phyloP scores from a whole-genome alignment of 2,329 filamentous ascomycete species.

The Lachnellula subtilissima region DNA sequence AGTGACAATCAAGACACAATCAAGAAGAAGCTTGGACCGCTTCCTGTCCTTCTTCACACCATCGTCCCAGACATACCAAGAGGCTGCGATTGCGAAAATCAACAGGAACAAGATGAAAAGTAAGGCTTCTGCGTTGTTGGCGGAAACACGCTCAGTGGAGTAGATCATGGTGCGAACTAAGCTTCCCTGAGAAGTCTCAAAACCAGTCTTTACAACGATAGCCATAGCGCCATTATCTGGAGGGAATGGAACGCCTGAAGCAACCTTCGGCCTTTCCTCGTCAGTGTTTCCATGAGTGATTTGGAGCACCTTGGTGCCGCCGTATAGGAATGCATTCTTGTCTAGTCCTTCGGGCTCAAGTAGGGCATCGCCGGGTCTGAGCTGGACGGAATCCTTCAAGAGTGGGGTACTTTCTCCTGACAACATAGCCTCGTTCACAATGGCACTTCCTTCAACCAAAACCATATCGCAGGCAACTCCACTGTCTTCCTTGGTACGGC shows the following conservation, averaged over 20 bases:
- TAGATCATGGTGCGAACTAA: constrained; percentile 99
- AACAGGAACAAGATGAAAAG: constrained; percentile 96
- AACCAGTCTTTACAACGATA: constrained; percentile 93
- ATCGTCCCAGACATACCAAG: constrained; percentile 98
- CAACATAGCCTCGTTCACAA: constrained; percentile 99
- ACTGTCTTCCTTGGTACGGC: constrained; percentile 91
- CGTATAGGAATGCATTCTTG: constrained; percentile 95
- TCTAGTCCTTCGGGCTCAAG: constrained; percentile 89
- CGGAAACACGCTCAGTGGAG: constrained; percentile 97
- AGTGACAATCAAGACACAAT: constrained; percentile 95
- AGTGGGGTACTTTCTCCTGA: constrained; percentile 97
- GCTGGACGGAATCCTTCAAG: constrained; percentile 90
- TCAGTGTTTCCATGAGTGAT: constrained; percentile 81
- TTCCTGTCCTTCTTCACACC: constrained; percentile 93
- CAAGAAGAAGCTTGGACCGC: constrained; percentile 91
- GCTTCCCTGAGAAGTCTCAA: constrained; percentile 97
- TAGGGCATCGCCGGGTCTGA: constrained; percentile 73
- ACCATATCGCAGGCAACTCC: constrained; percentile 98
- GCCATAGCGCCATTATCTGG: constrained; percentile 93
- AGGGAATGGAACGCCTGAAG: constrained; percentile 73
- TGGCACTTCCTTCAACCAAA: constrained; percentile 87
- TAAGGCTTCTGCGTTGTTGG: constrained; percentile 94
- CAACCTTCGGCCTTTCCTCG: constrained; percentile 65
- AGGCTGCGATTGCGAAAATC: constrained; percentile 92
- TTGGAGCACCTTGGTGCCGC: constrained; percentile 95